Evolutionary conservation across 2,329 filamentous ascomycete species (phyloP).

Genomic region (Colletotrichum brevisporum): DNA sequence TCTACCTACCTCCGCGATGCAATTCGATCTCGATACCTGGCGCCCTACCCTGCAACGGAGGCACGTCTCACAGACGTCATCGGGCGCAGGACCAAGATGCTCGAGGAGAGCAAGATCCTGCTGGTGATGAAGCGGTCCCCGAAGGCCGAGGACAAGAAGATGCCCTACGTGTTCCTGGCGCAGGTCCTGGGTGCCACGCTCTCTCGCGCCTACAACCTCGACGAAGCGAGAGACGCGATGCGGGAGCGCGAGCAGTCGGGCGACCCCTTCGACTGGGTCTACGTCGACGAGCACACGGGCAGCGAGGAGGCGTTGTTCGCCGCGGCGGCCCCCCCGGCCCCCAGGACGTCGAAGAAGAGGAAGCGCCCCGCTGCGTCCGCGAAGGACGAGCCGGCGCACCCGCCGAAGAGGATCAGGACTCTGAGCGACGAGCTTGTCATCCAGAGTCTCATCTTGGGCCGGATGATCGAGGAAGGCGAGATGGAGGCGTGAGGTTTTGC

Average conservation of each 20-base stretch:
- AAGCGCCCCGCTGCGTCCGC: constrained; percentile 46
- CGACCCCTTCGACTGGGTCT: constrained; percentile 80
- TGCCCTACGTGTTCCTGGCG: constrained; percentile 84
- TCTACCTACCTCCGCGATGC: constrained; percentile 83
- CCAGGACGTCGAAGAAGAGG: constrained; percentile 58
- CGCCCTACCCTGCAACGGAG: constrained; percentile 69
- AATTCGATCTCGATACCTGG: constrained; percentile 79
- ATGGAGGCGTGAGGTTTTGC: constrained; percentile 44
- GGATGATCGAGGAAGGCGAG: constrained; percentile 76
- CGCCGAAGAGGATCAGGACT: constrained; percentile 71
- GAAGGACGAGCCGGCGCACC: constrained; percentile 46
- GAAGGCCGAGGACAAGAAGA: constrained; percentile 74
- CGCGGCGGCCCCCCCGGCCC: constrained; percentile 35
- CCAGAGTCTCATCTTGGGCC: constrained; percentile 91
- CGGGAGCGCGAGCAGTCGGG: constrained; percentile 62
- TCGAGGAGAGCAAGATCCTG: constrained; percentile 77
- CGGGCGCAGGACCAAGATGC: constrained; percentile 70
- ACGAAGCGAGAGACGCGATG: constrained; percentile 74
- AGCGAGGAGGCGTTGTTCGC: constrained; percentile 66
- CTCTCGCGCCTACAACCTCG: constrained; percentile 73
- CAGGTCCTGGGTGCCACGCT: constrained; percentile 83
- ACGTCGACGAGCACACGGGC: constrained; percentile 77
- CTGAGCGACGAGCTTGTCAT: constrained; percentile 90
- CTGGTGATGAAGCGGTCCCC: constrained; percentile 75
- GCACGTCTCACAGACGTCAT: constrained; percentile 73